These are phyloP conservation scores for Colletotrichum kahawae DNA, from an alignment of 2,329 filamentous ascomycete genomes.

Conservation along the genomic window DNA sequence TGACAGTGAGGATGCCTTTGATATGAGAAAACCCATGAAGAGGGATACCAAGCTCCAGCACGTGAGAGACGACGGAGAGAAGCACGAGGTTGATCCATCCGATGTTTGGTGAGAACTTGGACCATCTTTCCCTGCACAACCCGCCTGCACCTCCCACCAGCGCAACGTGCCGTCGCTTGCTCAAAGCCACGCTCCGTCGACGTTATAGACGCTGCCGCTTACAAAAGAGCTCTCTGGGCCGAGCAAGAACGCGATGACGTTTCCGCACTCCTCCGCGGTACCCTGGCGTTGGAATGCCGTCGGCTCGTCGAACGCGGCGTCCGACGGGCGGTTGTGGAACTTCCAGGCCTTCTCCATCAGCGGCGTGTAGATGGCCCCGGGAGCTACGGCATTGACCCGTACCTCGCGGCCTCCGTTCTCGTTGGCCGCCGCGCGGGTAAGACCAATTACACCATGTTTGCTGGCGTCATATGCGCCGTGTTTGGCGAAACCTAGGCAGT, in stretches of 20 bases:
- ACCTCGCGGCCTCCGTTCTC: conserved; percentile 48
- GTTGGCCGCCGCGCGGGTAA: conserved; percentile 41
- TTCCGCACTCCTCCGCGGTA: conserved; percentile 51
- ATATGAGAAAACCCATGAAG: conserved; percentile 93
- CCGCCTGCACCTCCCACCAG: not conserved
- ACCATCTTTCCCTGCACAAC: not conserved
- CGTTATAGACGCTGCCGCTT: conserved; percentile 49
- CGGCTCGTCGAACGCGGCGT: conserved; percentile 47
- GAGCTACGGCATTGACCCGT: conserved; percentile 50
- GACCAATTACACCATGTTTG: conserved; percentile 42
- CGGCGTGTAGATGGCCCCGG: conserved; percentile 53
- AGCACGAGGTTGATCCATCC: conserved; percentile 76
- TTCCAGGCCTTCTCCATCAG: conserved; percentile 50
- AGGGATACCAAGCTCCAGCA: conserved; percentile 79
- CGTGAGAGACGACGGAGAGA: conserved; percentile 80
- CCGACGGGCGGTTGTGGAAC: conserved; percentile 30
- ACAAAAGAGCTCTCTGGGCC: conserved; percentile 52
- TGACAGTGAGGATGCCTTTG: conserved; percentile 84
- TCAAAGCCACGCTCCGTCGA: conserved; percentile 49
- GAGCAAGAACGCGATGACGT: conserved; percentile 52
- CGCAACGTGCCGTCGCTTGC: not conserved
- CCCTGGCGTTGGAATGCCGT: conserved; percentile 47
- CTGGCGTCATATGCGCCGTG: conserved; percentile 43
- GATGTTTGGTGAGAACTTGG: conserved; percentile 76
- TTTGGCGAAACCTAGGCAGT: conserved; percentile 31